phyloP scores from a whole-genome alignment of 352 stramenopile genomes.

The Synura sp. region DNA sequence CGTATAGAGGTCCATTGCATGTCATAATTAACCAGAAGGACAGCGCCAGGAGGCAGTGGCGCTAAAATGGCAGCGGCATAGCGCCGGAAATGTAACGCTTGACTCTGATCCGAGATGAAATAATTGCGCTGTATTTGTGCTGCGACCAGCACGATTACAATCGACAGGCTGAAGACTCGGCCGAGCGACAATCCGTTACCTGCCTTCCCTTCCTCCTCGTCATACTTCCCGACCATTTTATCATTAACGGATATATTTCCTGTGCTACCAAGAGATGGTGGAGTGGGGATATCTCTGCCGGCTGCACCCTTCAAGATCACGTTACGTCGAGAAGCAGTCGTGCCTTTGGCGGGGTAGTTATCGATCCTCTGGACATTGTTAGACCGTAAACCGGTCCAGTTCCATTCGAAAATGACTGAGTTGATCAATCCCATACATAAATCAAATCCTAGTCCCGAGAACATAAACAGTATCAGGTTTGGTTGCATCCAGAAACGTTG shows the following conservation, averaged over 20 bases:
- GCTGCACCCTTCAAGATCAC: background rate
- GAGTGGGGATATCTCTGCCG: too few species aligned
- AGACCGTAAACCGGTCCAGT: too few species aligned
- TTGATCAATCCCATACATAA: slow-evolving; percentile 45
- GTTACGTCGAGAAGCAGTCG: background rate
- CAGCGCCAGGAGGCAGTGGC: slow-evolving; percentile 64
- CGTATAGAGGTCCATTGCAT: slow-evolving; percentile 79
- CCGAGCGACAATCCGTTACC: too few species aligned
- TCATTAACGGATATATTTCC: too few species aligned
- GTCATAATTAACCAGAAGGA: slow-evolving; percentile 85
- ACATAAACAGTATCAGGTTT: slow-evolving; percentile 79
- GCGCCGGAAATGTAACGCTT: slow-evolving; percentile 57
- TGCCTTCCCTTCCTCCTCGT: too few species aligned
- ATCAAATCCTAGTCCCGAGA: slow-evolving; percentile 64
- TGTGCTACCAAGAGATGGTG: too few species aligned
- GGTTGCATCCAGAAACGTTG: slow-evolving; percentile 74
- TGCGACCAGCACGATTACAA: too few species aligned
- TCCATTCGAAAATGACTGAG: slow-evolving; percentile 26
- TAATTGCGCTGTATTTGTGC: background rate
- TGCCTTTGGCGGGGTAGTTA: background rate
- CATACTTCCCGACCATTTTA: too few species aligned
- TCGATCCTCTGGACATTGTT: too few species aligned
- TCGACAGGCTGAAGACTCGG: too few species aligned
- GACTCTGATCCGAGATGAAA: slow-evolving; percentile 6
- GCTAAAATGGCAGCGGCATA: slow-evolving; percentile 76